Base-by-base conservation (phyloP, 2,329 filamentous ascomycete species). In the Trichoderma sp. region DNA sequence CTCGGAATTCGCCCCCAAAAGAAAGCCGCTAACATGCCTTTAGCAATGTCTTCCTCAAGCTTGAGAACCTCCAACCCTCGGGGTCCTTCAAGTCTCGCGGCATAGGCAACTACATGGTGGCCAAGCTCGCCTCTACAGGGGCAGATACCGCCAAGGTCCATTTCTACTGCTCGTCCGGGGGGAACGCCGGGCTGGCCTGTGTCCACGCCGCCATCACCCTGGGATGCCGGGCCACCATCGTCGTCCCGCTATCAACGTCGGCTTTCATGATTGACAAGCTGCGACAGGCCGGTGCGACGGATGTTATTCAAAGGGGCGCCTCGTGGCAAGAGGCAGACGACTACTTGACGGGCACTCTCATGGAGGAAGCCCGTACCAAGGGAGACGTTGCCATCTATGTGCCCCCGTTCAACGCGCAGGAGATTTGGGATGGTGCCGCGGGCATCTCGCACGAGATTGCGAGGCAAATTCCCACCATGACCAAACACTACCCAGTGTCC, bases 71-170 rank as follows among this genome's bases (percentile, higher is more conserved):
- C 67, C 92, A 96, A 77, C 92, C 92, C 8, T 90, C 90, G 8
- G 91, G 91, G 70, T 93, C 91, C 17, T 96, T 95, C 87, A 94
- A 95, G 78, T 93, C 91, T 52, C 85, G 87, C 73, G 91, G 90
- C 66, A 88, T 94, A 72, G 91, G 91, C 72, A 87, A 92, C 79
- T 86, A 90, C 74, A 87, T 92, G 76, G 83, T 89, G 63, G 81
- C 83, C 42, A 70, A 70, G 39, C 74, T 75, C 35, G 70, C 57
- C 15, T 53, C 66, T 9, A 27, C 54, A 25, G 69, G 68, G 32
- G 61, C 70, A 5, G 52, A 67, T 53, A 59, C 68, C 12, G 56
- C 52, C 29, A 57, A 67, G 3, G 69, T 70, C 17, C 89, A 92
- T 79, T 93, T 93, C 82, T 93, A 89, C 79, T 88, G 84, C 72